These are phyloP conservation scores for Hymenoscyphus infarciens DNA, from an alignment of 2,329 filamentous ascomycete species.

Conservation along the genomic window DNA sequence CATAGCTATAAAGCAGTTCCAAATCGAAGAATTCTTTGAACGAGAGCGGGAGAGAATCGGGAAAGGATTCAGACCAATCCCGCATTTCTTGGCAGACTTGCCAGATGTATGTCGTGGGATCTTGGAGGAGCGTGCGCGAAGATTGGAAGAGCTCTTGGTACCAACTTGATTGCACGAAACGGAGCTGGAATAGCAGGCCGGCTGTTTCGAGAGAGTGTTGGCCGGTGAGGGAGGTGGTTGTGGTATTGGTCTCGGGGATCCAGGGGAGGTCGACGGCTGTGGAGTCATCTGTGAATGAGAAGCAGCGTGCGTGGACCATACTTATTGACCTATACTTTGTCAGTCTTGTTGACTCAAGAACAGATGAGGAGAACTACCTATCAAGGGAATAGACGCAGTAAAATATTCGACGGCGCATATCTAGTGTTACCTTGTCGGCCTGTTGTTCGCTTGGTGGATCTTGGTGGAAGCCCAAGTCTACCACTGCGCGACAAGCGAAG, in stretches of 20 bases:
- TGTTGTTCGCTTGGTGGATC: slow-evolving; percentile 72
- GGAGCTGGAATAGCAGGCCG: slow-evolving; percentile 74
- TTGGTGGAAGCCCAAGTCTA: slow-evolving; percentile 90
- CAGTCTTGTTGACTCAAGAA: slow-evolving; percentile 6
- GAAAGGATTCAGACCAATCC: slow-evolving; percentile 77
- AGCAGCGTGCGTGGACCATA: slow-evolving; percentile 80
- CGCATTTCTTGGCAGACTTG: slow-evolving; percentile 72
- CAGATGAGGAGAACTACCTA: slow-evolving; percentile 51
- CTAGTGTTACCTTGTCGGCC: slow-evolving; percentile 65
- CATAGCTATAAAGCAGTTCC: slow-evolving; percentile 85
- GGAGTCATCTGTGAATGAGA: slow-evolving; percentile 91
- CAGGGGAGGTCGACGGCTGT: slow-evolving; percentile 76
- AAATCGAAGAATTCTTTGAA: slow-evolving; percentile 79
- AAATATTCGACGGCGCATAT: slow-evolving; percentile 78
- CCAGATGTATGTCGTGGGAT: slow-evolving; percentile 71
- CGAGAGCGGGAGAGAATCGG: slow-evolving; percentile 57
- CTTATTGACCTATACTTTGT: slow-evolving; percentile 65
- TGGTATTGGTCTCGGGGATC: slow-evolving; percentile 31
- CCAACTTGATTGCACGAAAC: slow-evolving; percentile 82
- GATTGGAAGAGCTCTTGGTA: slow-evolving; percentile 87
- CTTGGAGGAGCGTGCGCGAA: slow-evolving; percentile 62
- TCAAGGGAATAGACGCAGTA: slow-evolving; percentile 90
- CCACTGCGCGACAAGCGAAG: slow-evolving; percentile 79
- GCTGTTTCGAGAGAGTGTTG: slow-evolving; percentile 63
- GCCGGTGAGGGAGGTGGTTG: slow-evolving; percentile 39